A percentile compares a stretch with the other conserved stretches of the same genome.
Conservation (phyloP, 2,329 filamentous ascomycete species). For the Fusarium concolor region DNA sequence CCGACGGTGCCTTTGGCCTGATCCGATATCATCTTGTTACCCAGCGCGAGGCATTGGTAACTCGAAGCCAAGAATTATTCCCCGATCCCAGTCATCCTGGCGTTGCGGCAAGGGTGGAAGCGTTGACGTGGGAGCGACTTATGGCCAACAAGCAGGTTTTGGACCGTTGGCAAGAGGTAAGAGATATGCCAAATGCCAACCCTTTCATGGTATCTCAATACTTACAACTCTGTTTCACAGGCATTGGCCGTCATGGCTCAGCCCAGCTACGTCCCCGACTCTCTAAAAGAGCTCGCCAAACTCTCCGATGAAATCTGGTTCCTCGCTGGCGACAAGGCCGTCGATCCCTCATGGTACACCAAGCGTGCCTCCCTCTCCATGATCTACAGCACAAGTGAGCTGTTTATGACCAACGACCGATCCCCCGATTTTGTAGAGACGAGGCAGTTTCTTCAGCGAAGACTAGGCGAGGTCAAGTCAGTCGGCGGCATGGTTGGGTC, state of each 20-base stretch:
- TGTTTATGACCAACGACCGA: conserved; percentile 93
- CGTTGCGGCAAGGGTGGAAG: conserved; percentile 73
- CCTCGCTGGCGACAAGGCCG: conserved; percentile 81
- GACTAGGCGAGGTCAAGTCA: conserved; percentile 75
- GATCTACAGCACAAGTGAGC: conserved; percentile 78
- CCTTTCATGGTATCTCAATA: not conserved
- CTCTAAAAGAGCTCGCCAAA: conserved; percentile 80
- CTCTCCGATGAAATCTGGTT: conserved; percentile 95
- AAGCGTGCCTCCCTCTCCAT: conserved; percentile 68
- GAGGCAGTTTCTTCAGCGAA: conserved; percentile 79
- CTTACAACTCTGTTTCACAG: conserved; percentile 56
- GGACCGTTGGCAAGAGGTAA: conserved; percentile 86
- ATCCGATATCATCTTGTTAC: conserved; percentile 81
- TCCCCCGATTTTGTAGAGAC: conserved; percentile 81
- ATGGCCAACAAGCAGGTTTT: conserved; percentile 79
- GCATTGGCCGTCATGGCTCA: conserved; percentile 92
- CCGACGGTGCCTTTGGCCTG: conserved; percentile 82
- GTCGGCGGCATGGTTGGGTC: conserved; percentile 72
- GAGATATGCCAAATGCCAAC: conserved; percentile 40
- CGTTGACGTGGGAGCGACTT: conserved; percentile 80
- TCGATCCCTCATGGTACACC: conserved; percentile 90
- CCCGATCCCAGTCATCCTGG: conserved; percentile 53
- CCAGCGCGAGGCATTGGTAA: conserved; percentile 71
- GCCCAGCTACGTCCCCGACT: conserved; percentile 79
- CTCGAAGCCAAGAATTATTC: conserved; percentile 55